Conservation (phyloP, 1,139 yeast species). For the Candida neerlandica region DNA sequence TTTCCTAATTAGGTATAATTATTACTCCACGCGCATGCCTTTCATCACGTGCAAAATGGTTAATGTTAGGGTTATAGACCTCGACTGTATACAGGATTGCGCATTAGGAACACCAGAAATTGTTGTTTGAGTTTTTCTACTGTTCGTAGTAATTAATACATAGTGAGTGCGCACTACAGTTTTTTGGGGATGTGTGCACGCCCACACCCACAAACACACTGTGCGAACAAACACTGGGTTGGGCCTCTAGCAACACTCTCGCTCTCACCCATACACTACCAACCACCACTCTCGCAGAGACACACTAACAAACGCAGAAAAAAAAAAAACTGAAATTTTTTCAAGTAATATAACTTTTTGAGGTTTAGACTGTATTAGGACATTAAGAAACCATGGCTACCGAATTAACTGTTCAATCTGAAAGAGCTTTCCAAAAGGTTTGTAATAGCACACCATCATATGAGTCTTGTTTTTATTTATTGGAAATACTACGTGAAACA, state of each 20-base stretch:
- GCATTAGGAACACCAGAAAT: neutral
- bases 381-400: constrained; percentile 77
- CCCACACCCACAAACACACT: neutral
- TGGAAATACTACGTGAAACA: neutral
- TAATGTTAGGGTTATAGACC: constrained; percentile 3
- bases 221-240: neutral
- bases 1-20: constrained; percentile 4
- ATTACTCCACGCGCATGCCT: neutral
- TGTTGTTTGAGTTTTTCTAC: neutral
- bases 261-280: constrained; percentile 4
- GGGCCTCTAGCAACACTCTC: neutral
- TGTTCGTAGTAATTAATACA: neutral
- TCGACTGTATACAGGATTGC: neutral
- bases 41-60: neutral
- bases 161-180: neutral
- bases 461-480: neutral
- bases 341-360: constrained; percentile 14
- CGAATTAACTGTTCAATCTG: constrained; percentile 99
- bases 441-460: constrained; percentile 32
- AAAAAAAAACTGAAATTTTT: constrained; percentile 13
- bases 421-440: constrained; percentile 99
- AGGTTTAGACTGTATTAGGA: constrained; percentile 9
- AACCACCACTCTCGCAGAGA: neutral
- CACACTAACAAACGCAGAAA: constrained; percentile 3
- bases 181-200: neutral